phyloP scores from a whole-genome alignment of 179 eudicot species.

The Sideroxylon spinosum region DNA sequence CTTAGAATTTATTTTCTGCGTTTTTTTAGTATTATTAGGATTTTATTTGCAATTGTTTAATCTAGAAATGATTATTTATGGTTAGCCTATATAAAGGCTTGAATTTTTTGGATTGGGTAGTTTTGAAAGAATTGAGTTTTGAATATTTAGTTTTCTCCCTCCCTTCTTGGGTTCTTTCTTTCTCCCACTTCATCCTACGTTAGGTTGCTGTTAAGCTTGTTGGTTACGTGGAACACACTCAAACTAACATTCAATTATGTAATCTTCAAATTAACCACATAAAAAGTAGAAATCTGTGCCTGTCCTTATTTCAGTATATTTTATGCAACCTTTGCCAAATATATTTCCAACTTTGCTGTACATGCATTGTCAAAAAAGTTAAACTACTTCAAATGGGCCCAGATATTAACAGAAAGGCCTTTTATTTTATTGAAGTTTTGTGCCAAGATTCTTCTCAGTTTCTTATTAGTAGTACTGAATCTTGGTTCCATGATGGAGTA shows the following conservation, averaged over 20 bases:
- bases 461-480: background rate
- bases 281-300: background rate
- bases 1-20: no score
- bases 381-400: no score
- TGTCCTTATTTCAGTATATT: background rate
- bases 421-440: constrained; percentile 3
- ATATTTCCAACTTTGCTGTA: background rate
- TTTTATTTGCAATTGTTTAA: no score
- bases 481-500: background rate
- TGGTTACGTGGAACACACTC: background rate
- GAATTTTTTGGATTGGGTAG: no score
- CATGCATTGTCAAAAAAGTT: no score
- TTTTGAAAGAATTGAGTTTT: no score
- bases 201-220: background rate
- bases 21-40: no score
- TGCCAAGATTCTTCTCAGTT: background rate
- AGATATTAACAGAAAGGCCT: background rate
- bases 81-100: no score
- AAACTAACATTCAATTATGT: background rate
- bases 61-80: no score
- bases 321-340: background rate
- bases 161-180: no score
- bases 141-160: no score
- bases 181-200: no score
- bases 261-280: constrained; percentile 4